A percentile compares a stretch with the other conserved stretches of the same genome.
phyloP scores from a whole-genome alignment of 148 eudicot genomes.

The Persicaria tinctoria region DNA sequence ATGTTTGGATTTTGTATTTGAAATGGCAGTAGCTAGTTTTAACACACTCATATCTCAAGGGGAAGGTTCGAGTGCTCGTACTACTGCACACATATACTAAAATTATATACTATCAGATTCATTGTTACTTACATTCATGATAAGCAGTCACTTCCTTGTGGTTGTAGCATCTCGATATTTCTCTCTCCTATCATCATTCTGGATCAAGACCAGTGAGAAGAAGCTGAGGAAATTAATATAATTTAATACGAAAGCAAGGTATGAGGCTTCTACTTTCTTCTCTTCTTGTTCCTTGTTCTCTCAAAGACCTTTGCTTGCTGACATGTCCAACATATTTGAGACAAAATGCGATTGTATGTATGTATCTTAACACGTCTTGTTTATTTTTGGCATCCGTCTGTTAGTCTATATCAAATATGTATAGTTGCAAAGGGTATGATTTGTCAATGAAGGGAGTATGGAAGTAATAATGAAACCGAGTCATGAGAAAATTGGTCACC shows the following conservation, averaged over 20 bases:
- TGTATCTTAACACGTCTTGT: background rate
- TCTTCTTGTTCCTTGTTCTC: background rate
- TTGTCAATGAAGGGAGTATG: no score
- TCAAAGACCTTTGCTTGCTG: no score
- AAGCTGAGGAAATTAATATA: slow-evolving; percentile 32
- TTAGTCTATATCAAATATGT: no score
- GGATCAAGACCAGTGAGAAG: slow-evolving; percentile 65
- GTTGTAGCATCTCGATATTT: slow-evolving; percentile 72
- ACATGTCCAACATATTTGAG: background rate
- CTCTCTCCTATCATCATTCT: slow-evolving; percentile 71
- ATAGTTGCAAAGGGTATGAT: no score
- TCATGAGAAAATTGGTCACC: no score
- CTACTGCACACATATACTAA: slow-evolving; percentile 29
- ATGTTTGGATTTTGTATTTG: no score
- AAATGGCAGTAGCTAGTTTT: slow-evolving; percentile 44
- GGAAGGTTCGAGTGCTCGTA: slow-evolving; percentile 34
- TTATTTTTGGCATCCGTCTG: no score
- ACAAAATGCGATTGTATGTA: background rate
- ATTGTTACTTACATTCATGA: background rate
- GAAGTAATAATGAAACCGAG: no score
- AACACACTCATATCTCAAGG: slow-evolving; percentile 69
- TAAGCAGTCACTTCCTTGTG: background rate
- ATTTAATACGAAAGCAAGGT: background rate
- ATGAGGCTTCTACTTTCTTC: background rate
- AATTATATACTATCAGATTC: background rate